Evolutionary conservation across 306 rosid genomes (phyloP), one percentile per base, ranked within the genome.

Genomic region (Cucurbita argyrosperma): DNA sequence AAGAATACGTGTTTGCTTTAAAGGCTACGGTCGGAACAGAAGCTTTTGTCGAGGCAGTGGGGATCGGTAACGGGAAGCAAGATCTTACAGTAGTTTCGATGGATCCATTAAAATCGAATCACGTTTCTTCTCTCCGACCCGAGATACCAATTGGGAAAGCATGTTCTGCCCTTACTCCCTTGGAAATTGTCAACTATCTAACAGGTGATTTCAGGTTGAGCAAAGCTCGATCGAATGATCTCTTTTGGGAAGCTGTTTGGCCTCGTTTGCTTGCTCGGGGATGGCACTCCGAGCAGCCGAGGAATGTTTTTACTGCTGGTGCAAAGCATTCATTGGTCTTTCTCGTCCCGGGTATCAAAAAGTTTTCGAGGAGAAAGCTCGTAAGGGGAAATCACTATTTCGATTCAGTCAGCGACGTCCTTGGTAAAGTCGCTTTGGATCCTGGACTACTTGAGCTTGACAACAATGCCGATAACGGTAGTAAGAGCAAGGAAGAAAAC

Each of bases 171-270:
- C 99, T 94, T 55, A 85, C 92, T 30, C 72, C 83, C 23, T 52
- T 82, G 6, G 95, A 94, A 81, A 94, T 94, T 76, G 79, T 88
- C 74, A 87, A 83, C 81, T 86, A 80, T 84, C 87, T 94, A 63
- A 94, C 92, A 1, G 99, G 99, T 64, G 85, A 80, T 71, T 90
- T 89, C 86, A 84, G 99, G 81, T 81, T 94, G 56, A 94, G 97
- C 83, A 94, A 94, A 84, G 90, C 95, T 21, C 87, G 97, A 51
- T 85, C 99, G n/a, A 86, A 80, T 42, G 96, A 94, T 76, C 94
- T 94, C 62, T 94, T 94, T 46, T 94, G 99, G 99, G 97, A 90
- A 83, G 97, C 99, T 42, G 95, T 94, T 80, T 94, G 99, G 99
- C 99, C 99, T 11, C 97, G 97, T 66, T 82, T 94, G 77, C 95